phyloP scores from a whole-genome alignment of 768 basidiomycete species.

The Leucosporidium yakuticum region DNA sequence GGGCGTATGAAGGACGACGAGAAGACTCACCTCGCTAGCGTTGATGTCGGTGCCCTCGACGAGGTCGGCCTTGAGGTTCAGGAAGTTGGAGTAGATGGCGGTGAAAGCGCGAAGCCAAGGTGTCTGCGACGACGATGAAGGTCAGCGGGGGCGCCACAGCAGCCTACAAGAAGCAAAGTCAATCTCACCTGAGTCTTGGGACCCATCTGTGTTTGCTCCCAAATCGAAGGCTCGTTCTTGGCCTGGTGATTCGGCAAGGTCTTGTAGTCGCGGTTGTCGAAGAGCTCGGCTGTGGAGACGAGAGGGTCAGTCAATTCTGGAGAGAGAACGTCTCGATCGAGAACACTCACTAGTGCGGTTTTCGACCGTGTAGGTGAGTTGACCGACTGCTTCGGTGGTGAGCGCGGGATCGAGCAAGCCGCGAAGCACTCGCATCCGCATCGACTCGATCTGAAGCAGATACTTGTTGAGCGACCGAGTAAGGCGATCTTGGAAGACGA shows the following conservation, averaged over 20 bases:
- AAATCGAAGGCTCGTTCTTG: conserved; percentile 50
- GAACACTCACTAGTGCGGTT: conserved; percentile 1
- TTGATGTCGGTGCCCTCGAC: neutral
- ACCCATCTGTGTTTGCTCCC: conserved; percentile 65
- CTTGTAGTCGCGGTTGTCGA: conserved; percentile 80
- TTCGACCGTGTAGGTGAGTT: neutral
- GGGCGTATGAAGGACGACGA: neutral
- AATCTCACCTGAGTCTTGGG: conserved; percentile 58
- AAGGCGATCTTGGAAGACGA: conserved; percentile 68
- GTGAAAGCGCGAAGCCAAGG: conserved; percentile 69
- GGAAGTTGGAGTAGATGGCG: conserved; percentile 66
- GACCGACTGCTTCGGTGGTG: neutral
- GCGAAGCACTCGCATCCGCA: conserved; percentile 73
- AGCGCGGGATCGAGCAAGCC: conserved; percentile 46
- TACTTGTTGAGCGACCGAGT: conserved; percentile 43
- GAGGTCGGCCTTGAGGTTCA: conserved; percentile 46
- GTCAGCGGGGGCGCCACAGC: neutral
- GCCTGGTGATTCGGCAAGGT: conserved; percentile 77
- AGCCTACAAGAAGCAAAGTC: neutral
- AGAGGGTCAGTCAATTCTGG: conserved; percentile 38
- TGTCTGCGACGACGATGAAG: conserved; percentile 47
- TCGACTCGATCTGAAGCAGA: conserved; percentile 62
- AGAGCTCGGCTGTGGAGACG: conserved; percentile 49
- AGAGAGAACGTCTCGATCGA: neutral
- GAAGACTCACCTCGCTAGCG: neutral